Base-by-base conservation (phyloP, 2,329 filamentous ascomycete genomes). In the Calycina herbarum region DNA sequence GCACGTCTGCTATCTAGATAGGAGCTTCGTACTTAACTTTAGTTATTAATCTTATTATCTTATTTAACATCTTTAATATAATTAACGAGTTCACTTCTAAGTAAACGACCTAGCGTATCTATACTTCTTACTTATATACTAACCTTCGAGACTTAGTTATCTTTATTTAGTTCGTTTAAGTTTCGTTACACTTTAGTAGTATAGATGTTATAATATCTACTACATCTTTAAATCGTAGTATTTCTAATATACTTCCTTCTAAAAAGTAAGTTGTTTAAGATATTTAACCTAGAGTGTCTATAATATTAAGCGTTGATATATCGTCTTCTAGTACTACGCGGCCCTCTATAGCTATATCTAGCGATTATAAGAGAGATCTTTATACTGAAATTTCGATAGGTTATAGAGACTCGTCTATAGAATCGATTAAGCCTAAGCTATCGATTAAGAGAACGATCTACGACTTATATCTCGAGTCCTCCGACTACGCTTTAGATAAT, bases 221-320 rank as follows among this genome's bases (percentile, higher is more conserved):
- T 57, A 51, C 59, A 65, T 65, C 45, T 65, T 65, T 35, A 62
- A 48, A 59, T 62, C 35, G 59, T 51, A 65, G 59, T 65, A 65
- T 65, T 58, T 65, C 58, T n/a, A 62, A 65, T 27, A 65, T 61
- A 61, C 48, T 48, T 61, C 63, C 48, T 62, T 61, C 20, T 20
- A 59, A 63, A 63, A 63, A 59, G 62, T 63, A 35, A 59, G 54
- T 63, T 63, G 54, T 63, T 63, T 63, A n/a, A 63, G 54, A 63
- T 35, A 63, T 63, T 63, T 48, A 56, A 63, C 54, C 54, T 59
- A n/a, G 35, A 24, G 54, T 56, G 56, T 63, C 54, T 56, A 56
- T 63, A 63, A 63, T 27, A 63, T 63, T 31, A 63, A 63, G 62
- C 38, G 20, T 63, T 63, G 40, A 63, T 56, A 40, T 63, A 31